A percentile compares a stretch with the other conserved stretches of the same genome.
Evolutionary conservation across 192 early-diverging fungal species (phyloP).

Genomic region (Umbelopsis ramanniana): DNA sequence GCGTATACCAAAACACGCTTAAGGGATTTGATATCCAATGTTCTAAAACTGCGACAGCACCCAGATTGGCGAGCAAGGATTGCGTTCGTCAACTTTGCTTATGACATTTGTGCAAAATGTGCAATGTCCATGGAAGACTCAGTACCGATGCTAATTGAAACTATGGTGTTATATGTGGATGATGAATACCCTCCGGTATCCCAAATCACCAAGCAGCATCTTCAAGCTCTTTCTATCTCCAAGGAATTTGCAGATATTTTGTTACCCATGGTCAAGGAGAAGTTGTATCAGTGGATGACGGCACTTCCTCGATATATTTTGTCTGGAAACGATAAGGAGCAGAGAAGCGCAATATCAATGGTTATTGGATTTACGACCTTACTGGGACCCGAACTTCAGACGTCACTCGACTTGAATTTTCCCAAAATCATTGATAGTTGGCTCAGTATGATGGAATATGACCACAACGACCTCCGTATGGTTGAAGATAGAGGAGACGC

Average conservation of each 20-base stretch:
- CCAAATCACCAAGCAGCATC: slow-evolving; percentile 5
- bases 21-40: slow-evolving; percentile 25
- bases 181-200: slow-evolving; percentile 43
- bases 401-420: slow-evolving; percentile 33
- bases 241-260: slow-evolving; percentile 24
- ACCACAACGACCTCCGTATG: slow-evolving; percentile 32
- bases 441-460: slow-evolving; percentile 43
- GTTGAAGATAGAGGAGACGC: slow-evolving; percentile 31
- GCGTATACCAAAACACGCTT: slow-evolving; percentile 33
- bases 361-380: slow-evolving; percentile 39
- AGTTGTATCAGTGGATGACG: slow-evolving; percentile 34
- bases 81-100: slow-evolving; percentile 43
- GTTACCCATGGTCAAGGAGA: slow-evolving; percentile 44
- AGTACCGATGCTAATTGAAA: slow-evolving; percentile 34
- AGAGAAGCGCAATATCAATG: slow-evolving; percentile 37
- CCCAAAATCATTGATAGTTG: slow-evolving; percentile 39
- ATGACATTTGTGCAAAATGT: slow-evolving; percentile 34
- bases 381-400: slow-evolving; percentile 33
- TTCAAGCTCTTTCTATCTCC: slow-evolving; percentile 20
- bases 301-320: slow-evolving; percentile 42
- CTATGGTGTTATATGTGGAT: slow-evolving; percentile 42
- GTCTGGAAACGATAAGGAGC: slow-evolving; percentile 36
- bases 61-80: slow-evolving; percentile 39
- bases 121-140: slow-evolving; percentile 39
- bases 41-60: slow-evolving; percentile 41